These are phyloP conservation scores for Sporormia fimetaria DNA, from an alignment of 495 filamentous ascomycete genomes.

Conservation along the genomic window DNA sequence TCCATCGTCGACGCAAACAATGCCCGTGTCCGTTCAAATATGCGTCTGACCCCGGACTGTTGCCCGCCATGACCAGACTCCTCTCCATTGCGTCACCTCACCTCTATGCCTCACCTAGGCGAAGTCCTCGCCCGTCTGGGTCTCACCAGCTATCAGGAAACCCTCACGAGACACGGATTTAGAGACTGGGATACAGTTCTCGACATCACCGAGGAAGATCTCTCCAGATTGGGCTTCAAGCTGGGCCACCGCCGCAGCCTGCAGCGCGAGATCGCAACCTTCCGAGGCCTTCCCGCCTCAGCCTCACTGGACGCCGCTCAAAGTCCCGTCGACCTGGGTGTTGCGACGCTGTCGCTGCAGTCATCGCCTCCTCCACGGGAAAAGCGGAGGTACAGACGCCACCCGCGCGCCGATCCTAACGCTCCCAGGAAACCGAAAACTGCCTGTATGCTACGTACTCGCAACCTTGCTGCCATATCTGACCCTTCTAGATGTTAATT, in stretches of 20 bases:
- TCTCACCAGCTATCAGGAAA: conserved; percentile 9
- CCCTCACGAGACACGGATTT: conserved; percentile 21
- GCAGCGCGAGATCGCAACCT: conserved; percentile 27
- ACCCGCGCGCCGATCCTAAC: conserved; percentile 24
- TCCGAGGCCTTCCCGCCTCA: conserved; percentile 9
- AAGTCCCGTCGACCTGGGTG: not conserved
- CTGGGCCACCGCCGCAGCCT: conserved; percentile 24
- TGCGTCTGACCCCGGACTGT: no score
- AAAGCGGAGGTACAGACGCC: conserved; percentile 28
- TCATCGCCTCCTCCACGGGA: conserved; percentile 4
- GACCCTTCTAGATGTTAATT: conserved; percentile 26
- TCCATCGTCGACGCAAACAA: no score
- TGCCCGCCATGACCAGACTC: no score
- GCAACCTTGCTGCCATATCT: not conserved
- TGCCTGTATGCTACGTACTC: conserved; percentile 14
- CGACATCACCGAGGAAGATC: conserved; percentile 27
- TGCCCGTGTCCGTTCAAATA: no score
- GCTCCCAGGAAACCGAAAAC: conserved; percentile 30
- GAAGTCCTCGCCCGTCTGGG: conserved; percentile 13
- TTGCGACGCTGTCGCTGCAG: no score
- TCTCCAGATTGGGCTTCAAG: conserved; percentile 24
- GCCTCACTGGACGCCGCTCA: conserved; percentile 11
- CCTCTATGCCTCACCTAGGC: conserved; percentile 2
- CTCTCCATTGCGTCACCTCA: not conserved
- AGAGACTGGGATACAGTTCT: conserved; percentile 22